These are phyloP conservation scores for Aspergillus brunneoviolaceus DNA, from an alignment of 2,329 filamentous ascomycete genomes.

Conservation along the genomic window DNA sequence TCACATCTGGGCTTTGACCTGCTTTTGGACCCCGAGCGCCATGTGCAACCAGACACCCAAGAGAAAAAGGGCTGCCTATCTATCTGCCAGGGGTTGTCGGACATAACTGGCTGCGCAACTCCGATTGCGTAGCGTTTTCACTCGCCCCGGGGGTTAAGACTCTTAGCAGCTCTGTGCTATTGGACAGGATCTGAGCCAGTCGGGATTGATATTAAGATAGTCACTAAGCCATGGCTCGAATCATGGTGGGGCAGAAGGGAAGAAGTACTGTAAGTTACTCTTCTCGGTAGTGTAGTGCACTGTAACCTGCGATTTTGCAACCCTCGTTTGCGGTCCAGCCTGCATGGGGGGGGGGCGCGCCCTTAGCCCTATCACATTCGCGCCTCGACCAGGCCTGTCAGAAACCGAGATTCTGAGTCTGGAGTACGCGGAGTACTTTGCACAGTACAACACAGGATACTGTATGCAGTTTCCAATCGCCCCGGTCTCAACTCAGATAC, in stretches of 20 bases:
- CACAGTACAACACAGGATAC: background rate
- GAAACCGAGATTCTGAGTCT: background rate
- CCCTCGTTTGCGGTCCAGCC: background rate
- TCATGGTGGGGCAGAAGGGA: no score
- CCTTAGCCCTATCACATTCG: background rate
- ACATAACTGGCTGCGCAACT: background rate
- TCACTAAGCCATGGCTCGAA: background rate
- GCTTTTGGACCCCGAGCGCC: conserved; percentile 11
- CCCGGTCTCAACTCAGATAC: background rate
- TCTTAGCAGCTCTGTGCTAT: background rate
- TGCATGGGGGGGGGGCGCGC: no score
- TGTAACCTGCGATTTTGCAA: background rate
- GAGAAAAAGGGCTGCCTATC: conserved; percentile 8
- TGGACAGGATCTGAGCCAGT: background rate
- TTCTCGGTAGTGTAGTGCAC: no score
- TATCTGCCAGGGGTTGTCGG: conserved; percentile 12
- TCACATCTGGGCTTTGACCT: conserved; percentile 2
- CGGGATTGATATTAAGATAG: background rate
- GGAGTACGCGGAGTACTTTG: background rate
- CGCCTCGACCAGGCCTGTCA: background rate
- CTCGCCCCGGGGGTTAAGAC: background rate
- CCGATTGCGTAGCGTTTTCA: conserved; percentile 1
- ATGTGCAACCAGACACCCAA: conserved; percentile 9
- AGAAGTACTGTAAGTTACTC: no score
- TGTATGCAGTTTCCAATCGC: background rate